Conservation (phyloP, 768 basidiomycete species). For the Leccinum broughii region DNA sequence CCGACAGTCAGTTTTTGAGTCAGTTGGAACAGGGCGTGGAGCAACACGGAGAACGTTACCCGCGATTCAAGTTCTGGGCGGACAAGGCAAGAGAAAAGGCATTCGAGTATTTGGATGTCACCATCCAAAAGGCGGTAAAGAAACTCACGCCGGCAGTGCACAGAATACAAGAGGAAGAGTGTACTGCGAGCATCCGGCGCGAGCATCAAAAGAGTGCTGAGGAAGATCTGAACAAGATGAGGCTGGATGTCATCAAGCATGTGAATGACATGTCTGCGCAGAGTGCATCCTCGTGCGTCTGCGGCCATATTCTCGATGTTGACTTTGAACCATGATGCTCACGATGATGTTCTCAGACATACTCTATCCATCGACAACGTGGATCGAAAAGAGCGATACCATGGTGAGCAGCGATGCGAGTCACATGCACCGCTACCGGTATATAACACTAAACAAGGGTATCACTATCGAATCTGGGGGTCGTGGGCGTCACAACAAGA, state of each 20-base stretch:
- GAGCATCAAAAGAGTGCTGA: constrained; percentile 4
- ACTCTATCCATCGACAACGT: neutral
- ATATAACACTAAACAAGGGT: too few species aligned
- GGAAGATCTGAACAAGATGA: constrained; percentile 12
- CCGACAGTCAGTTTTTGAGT: constrained; percentile 19
- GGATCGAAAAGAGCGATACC: neutral
- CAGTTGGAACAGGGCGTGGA: constrained; percentile 6
- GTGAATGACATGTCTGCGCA: constrained; percentile 23
- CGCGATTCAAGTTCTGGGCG: neutral
- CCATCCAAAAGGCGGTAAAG: constrained; percentile 5
- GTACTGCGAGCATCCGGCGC: neutral
- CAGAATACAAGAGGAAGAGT: constrained; percentile 9
- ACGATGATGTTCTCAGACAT: constrained; percentile 3
- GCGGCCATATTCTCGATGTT: neutral
- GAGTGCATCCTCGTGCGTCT: constrained; percentile 9
- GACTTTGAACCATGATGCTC: neutral
- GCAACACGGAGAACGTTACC: neutral
- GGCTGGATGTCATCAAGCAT: constrained; percentile 18
- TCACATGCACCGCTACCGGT: too few species aligned
- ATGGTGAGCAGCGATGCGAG: too few species aligned
- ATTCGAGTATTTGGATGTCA: neutral
- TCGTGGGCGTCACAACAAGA: constrained; percentile 14
- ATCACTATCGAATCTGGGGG: constrained; percentile 2
- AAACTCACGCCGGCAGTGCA: constrained; percentile 12
- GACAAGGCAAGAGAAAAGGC: neutral